Percentiles rank a stretch among this genome's conserved stretches.
These are phyloP conservation scores for Claviceps spartinae DNA, from an alignment of 2,329 filamentous ascomycete species.

Conservation along the genomic window DNA sequence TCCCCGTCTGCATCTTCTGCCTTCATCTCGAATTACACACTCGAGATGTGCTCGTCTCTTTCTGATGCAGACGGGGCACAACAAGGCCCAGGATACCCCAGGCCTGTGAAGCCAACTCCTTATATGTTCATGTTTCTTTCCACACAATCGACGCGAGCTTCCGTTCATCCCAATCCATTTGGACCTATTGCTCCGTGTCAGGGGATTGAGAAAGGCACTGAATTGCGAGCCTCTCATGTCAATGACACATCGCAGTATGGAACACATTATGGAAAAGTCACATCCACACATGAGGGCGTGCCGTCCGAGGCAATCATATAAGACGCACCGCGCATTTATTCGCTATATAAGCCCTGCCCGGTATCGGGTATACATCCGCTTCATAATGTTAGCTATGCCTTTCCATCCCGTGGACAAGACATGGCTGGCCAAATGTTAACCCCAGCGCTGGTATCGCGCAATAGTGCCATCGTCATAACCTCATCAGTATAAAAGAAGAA, in stretches of 20 bases:
- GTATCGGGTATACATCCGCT: not conserved
- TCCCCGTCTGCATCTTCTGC: not conserved
- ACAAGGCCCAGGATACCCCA: too few species aligned
- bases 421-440: not conserved
- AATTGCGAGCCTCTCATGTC: not conserved
- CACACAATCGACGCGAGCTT: not conserved
- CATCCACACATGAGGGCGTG: not conserved
- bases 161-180: not conserved
- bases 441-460: not conserved
- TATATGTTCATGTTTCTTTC: not conserved
- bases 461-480: constrained; percentile 12
- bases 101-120: not conserved
- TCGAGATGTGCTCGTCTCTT: too few species aligned
- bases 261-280: not conserved
- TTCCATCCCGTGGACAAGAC: constrained; percentile 1
- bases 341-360: not conserved
- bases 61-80: too few species aligned
- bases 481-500: constrained; percentile 16
- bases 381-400: constrained; percentile 6
- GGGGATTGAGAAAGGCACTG: not conserved
- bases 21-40: not conserved
- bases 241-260: not conserved
- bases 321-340: not conserved
- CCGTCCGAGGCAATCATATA: not conserved
- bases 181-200: not conserved